A percentile compares a stretch with the other conserved stretches of the same genome.
phyloP scores from a whole-genome alignment of 2,329 filamentous ascomycete species.

The Aspergillus ruber region DNA sequence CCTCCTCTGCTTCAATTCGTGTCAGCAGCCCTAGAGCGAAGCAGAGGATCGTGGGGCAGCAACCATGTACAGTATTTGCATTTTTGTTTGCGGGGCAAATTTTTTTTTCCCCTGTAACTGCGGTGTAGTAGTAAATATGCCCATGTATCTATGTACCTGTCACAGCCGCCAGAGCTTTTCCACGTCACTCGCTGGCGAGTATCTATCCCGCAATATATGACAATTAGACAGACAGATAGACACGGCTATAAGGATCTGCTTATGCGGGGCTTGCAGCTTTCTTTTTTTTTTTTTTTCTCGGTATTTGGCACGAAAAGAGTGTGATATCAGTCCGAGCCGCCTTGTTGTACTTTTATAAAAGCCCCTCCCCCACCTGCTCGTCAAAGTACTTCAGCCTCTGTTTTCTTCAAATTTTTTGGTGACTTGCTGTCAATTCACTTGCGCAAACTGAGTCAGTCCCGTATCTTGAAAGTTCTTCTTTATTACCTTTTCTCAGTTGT shows the following conservation, averaged over 20 bases:
- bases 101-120: conserved; percentile 1
- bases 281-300: conserved; percentile 1
- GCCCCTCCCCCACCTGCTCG: conserved; percentile 10
- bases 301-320: conserved; percentile 9
- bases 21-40: conserved; percentile 4
- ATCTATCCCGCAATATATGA: too few species aligned
- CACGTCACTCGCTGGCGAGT: conserved; percentile 22
- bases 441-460: not conserved
- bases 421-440: conserved; percentile 2
- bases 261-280: conserved; percentile 20
- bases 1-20: conserved; percentile 10
- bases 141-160: conserved; percentile 13
- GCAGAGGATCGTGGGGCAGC: conserved; percentile 1
- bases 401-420: conserved; percentile 9
- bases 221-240: too few species aligned
- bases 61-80: not conserved
- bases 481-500: not conserved
- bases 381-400: conserved; percentile 7
- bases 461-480: not conserved
- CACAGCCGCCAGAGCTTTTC: conserved; percentile 23
- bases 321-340: conserved; percentile 21
- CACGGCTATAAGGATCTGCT: not conserved
- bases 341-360: conserved; percentile 8
- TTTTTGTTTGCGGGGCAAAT: not conserved
- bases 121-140: too few species aligned